Base-by-base conservation (phyloP, 352 stramenopile genomes). In the Pythium inflatum region DNA sequence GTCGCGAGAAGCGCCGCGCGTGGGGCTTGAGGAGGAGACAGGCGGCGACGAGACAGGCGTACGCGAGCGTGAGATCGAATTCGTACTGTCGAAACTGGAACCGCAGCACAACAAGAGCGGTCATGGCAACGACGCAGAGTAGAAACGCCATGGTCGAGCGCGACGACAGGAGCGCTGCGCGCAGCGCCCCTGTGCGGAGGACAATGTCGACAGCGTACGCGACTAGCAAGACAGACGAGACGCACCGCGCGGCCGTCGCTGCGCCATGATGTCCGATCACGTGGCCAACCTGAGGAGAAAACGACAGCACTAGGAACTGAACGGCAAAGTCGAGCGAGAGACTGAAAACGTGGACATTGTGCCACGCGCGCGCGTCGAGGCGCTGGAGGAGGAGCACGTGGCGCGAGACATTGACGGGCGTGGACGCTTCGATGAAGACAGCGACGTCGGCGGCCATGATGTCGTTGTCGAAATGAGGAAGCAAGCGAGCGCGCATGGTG, bases 291-390 rank as follows among this genome's bases (percentile, higher is more conserved):
- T 84, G 81, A 4, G 85, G 81, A 27, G 83, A 81, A 59, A 96
- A 96, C 53, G 89, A 90, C 51, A 96, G 80, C 54, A 87, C 79
- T 34, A 94, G 63, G 38, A 96, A 74, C 73, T 96, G 89, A 45
- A 89, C 82, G 56, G 94, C 88, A 51, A 96, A 96, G 77, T 96
- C 89, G 50, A 94, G 66, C 59, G 94, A 95, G 28, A 94, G 81
- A 66, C 85, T 81, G 53, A 94, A 92, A 3, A 87, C 91, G 70
- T 95, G 86, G 56, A 79, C 85, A 74, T 96, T 95, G 70, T 96
- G 89, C 87, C 89, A 96, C 70, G 93, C 94, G 73, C 89, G 87
- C 57, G 87, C 93, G 73, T 96, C 89, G 69, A 94, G 90, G 34
- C 94, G 79, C 31, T 86, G 89, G 62, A 94, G 70, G 67, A 81